A percentile compares a stretch with the other conserved stretches of the same genome.
phyloP scores from a whole-genome alignment of 2,329 filamentous ascomycete genomes.

The Paecilomyces niveus region DNA sequence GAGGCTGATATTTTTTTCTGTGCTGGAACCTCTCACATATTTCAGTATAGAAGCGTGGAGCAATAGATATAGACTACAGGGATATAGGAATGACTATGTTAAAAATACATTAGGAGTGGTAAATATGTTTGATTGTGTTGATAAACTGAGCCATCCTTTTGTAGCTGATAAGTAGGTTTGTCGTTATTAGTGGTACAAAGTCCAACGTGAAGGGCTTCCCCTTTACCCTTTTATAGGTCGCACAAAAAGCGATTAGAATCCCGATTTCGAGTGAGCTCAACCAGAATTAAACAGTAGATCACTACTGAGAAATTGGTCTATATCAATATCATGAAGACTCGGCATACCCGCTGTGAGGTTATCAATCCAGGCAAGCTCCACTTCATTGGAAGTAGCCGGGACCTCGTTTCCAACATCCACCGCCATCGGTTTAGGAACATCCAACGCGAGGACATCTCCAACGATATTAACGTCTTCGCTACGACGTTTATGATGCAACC shows the following conservation, averaged over 20 bases:
- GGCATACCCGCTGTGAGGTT: neutral
- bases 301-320: neutral
- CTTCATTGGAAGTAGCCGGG: neutral
- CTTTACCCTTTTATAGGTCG: too few relatives aligned
- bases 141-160: too few relatives aligned
- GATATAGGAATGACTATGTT: neutral
- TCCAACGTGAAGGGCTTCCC: too few relatives aligned
- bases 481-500: conserved; percentile 40
- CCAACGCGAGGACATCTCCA: neutral
- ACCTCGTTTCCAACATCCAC: neutral
- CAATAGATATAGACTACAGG: neutral
- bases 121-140: too few relatives aligned
- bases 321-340: neutral
- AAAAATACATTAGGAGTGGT: too few relatives aligned
- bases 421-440: neutral
- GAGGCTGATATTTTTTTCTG: neutral
- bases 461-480: neutral
- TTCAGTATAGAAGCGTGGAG: neutral
- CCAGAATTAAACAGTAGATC: neutral
- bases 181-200: too few relatives aligned
- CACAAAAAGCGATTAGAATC: too few relatives aligned
- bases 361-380: neutral
- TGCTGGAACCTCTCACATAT: neutral
- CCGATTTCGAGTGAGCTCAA: neutral
- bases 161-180: too few relatives aligned